Conservation (phyloP, 495 filamentous ascomycete genomes). For the Penicillium bialowiezense region DNA sequence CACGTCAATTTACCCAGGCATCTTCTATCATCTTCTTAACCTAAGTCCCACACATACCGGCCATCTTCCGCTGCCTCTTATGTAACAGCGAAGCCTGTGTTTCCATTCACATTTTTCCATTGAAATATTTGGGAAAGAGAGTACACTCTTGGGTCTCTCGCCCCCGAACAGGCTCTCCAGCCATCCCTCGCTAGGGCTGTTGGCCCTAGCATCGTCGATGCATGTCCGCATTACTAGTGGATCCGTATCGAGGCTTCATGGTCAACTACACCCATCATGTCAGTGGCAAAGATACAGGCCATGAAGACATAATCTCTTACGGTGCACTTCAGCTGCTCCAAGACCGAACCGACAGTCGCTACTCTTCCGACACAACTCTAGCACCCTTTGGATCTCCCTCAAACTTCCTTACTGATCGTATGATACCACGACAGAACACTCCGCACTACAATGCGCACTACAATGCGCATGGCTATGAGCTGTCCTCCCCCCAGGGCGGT, state of each 20-base stretch:
- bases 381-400: constrained; percentile 24
- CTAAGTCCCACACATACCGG: background rate
- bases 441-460: constrained; percentile 23
- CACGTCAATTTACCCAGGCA: background rate
- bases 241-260: constrained; percentile 42
- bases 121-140: background rate
- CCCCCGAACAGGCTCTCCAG: constrained; percentile 3
- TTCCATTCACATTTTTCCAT: background rate
- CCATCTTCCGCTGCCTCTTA: constrained; percentile 1
- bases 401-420: constrained; percentile 19
- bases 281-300: constrained; percentile 22
- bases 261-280: constrained; percentile 37
- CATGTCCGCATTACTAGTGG: constrained; percentile 42
- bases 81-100: constrained; percentile 6
- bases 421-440: constrained; percentile 27
- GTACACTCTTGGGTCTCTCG: background rate
- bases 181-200: constrained; percentile 34
- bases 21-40: background rate
- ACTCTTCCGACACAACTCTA: constrained; percentile 27
- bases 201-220: constrained; percentile 42
- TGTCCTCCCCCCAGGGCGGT: constrained; percentile 26
- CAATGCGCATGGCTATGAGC: constrained; percentile 18
- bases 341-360: constrained; percentile 29
- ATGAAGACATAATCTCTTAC: constrained; percentile 30
- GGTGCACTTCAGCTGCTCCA: constrained; percentile 29